A percentile compares a stretch with the other conserved stretches of the same genome.
Conservation (phyloP, 345 rosid species). For the Camelina sativa region DNA sequence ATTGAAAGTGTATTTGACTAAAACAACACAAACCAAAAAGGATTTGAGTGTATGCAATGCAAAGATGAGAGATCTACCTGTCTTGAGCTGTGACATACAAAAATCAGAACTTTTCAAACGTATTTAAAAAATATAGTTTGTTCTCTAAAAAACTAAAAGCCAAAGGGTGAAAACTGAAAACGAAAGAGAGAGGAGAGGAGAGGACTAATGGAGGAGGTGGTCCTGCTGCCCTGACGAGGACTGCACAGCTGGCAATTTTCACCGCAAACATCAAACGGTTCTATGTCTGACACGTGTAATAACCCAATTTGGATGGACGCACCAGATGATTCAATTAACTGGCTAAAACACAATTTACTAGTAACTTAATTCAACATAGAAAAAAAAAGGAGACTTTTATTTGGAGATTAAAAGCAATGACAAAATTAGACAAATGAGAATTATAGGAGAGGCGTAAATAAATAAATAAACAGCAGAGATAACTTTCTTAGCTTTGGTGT, state of each 20-base stretch:
- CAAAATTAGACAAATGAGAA: conserved; percentile 19
- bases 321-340: not conserved
- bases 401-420: conserved; percentile 2
- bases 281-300: not conserved
- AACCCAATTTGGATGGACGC: not conserved
- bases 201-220: conserved; percentile 25
- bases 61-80: not conserved
- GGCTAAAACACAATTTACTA: not conserved
- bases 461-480: conserved; percentile 18
- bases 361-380: not conserved
- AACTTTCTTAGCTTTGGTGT: conserved; percentile 36
- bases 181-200: not conserved
- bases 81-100: not conserved
- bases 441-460: not conserved
- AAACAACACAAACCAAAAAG: not conserved
- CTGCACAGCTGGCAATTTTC: conserved; percentile 20
- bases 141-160: not conserved
- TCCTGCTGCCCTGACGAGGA: conserved; percentile 7
- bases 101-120: not conserved
- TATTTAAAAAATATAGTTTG: not conserved
- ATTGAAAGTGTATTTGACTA: conserved; percentile 1
- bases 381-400: not conserved
- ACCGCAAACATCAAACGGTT: conserved; percentile 5
- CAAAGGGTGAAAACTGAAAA: conserved; percentile 10
- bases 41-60: not conserved